Conservation (phyloP, 2,329 filamentous ascomycete species). For the Hypoxylon sp. region DNA sequence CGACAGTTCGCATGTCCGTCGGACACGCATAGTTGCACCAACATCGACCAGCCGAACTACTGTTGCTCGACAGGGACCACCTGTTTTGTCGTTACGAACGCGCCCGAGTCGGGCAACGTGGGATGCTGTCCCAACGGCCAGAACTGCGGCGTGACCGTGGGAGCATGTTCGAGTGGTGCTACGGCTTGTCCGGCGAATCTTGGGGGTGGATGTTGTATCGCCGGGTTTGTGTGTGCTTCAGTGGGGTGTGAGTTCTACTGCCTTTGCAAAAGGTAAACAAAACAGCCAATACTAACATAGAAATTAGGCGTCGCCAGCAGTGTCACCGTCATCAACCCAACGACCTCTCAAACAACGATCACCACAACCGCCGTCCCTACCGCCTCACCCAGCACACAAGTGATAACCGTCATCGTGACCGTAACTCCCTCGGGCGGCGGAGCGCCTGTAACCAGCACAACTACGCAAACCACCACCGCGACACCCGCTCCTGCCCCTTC, state of each 20-base stretch:
- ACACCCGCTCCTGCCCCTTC: constrained; percentile 51
- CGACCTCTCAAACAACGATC: constrained; percentile 55
- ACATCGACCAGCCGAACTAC: constrained; percentile 76
- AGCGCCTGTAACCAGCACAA: constrained; percentile 52
- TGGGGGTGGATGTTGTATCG: constrained; percentile 83
- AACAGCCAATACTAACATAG: constrained; percentile 9
- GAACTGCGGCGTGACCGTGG: constrained; percentile 74
- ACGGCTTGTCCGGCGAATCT: constrained; percentile 74
- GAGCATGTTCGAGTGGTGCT: constrained; percentile 72
- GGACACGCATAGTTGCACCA: constrained; percentile 75
- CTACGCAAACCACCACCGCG: constrained; percentile 54
- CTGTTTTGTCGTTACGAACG: constrained; percentile 75
- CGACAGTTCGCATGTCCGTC: constrained; percentile 76
- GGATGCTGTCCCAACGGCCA: constrained; percentile 80
- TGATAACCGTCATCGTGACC: constrained; percentile 59
- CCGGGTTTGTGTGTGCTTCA: constrained; percentile 77
- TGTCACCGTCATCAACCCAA: constrained; percentile 50
- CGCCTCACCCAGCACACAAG: constrained; percentile 53
- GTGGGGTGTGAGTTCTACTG: constrained; percentile 73
- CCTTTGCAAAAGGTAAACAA: constrained; percentile 2
- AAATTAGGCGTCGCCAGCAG: constrained; percentile 55
- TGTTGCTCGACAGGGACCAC: constrained; percentile 78
- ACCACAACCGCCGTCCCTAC: constrained; percentile 56
- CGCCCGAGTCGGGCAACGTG: constrained; percentile 72
- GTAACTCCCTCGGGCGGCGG: constrained; percentile 56